Evolutionary conservation across 768 basidiomycete genomes (phyloP).

Genomic region (Lentinula guzmanii): DNA sequence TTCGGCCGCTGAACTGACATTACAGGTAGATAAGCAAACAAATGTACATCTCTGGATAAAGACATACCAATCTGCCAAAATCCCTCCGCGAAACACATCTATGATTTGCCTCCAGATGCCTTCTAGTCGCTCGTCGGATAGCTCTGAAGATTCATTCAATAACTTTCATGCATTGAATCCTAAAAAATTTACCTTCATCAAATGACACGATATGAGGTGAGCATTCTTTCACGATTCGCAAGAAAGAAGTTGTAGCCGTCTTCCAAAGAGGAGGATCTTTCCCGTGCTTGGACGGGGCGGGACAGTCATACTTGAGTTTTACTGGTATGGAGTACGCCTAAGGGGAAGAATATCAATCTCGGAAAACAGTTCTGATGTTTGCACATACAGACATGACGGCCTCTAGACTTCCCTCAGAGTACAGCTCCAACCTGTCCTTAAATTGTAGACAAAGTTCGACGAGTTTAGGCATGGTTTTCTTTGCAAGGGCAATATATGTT

Average conservation of each 20-base stretch:
- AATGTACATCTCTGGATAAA: neutral
- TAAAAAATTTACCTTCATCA: slow-evolving; percentile 36
- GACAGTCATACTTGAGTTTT: slow-evolving; percentile 93
- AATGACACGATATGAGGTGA: slow-evolving; percentile 44
- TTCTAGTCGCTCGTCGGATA: slow-evolving; percentile 62
- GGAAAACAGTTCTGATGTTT: neutral
- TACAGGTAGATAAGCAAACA: neutral
- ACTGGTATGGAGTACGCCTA: slow-evolving; percentile 88
- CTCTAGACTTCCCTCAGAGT: slow-evolving; percentile 80
- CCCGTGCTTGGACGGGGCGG: slow-evolving; percentile 80
- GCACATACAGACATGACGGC: slow-evolving; percentile 66
- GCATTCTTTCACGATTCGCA: slow-evolving; percentile 68
- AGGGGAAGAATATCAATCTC: neutral
- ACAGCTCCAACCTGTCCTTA: slow-evolving; percentile 56
- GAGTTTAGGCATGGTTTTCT: slow-evolving; percentile 80
- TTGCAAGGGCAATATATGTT: slow-evolving; percentile 87
- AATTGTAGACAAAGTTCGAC: slow-evolving; percentile 72
- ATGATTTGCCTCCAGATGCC: slow-evolving; percentile 83
- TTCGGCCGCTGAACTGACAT: slow-evolving; percentile 49
- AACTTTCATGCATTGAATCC: neutral
- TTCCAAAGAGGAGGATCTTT: slow-evolving; percentile 91
- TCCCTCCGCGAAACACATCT: slow-evolving; percentile 75
- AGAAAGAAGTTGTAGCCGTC: slow-evolving; percentile 79
- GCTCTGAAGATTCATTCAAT: slow-evolving; percentile 25
- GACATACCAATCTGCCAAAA: slow-evolving; percentile 79